Evolutionary conservation across 768 basidiomycete species (phyloP).

Genomic region (Amanita subjunquillea): DNA sequence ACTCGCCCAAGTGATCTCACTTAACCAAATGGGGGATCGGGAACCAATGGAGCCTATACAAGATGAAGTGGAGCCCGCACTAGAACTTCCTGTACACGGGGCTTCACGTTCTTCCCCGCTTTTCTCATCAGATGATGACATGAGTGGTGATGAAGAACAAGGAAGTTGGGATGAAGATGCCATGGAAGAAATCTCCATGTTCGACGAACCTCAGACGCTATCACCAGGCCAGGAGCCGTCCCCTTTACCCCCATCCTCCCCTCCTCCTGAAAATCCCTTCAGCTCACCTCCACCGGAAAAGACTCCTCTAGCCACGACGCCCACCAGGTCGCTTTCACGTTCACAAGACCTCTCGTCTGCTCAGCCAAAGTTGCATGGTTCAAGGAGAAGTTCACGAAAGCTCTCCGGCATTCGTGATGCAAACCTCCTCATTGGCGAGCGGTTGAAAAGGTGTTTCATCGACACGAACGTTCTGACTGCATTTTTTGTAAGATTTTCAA

Average conservation of each 20-base stretch:
- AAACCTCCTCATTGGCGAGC: slow-evolving; percentile 57
- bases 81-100: slow-evolving; percentile 54
- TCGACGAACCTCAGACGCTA: slow-evolving; percentile 43
- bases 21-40: slow-evolving; percentile 44
- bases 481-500: slow-evolving; percentile 54
- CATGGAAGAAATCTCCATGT: slow-evolving; percentile 78
- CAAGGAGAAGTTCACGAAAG: slow-evolving; percentile 47
- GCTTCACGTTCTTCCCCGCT: slow-evolving; percentile 42
- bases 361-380: slow-evolving; percentile 20
- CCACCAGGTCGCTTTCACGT: slow-evolving; percentile 14
- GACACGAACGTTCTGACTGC: slow-evolving; percentile 64
- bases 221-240: slow-evolving; percentile 19
- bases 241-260: slow-evolving; percentile 20
- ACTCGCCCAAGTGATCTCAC: slow-evolving; percentile 73
- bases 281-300: slow-evolving; percentile 19
- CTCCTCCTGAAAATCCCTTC: slow-evolving; percentile 15
- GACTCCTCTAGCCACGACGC: slow-evolving; percentile 14
- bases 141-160: slow-evolving; percentile 56
- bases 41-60: slow-evolving; percentile 28
- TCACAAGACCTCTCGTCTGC: slow-evolving; percentile 11
- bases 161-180: slow-evolving; percentile 71
- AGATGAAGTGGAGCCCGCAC: slow-evolving; percentile 53
- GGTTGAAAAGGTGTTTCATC: slow-evolving; percentile 70
- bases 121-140: slow-evolving; percentile 29
- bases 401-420: slow-evolving; percentile 24